Evolutionary conservation across 805 yeast species (phyloP), one percentile per base, ranked within the genome.

Genomic region (Barnettozyma salicaria): DNA sequence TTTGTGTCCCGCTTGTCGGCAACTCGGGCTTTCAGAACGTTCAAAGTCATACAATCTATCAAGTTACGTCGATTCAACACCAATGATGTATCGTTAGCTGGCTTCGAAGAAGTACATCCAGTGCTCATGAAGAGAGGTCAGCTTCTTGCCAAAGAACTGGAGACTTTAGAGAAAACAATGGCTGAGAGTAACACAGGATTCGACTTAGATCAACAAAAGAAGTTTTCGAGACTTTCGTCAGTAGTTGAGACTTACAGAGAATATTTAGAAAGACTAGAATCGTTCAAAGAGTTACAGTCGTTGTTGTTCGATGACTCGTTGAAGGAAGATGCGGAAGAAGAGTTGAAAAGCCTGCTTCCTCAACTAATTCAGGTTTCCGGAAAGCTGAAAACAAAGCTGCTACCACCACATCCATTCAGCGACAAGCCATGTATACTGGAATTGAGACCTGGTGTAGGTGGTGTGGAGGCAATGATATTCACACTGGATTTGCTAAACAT

Each of bases 361-460:
- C 54, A 58, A 10, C 56, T 85, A 8, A 55, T 58, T 4, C 47
- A 56, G 8, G 53, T 72, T 1, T 64, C 77, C 0, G 54, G 59
- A 2, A 59, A 61, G 22, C 60, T 85, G n/a, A 76, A 80, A 41
- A 52, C 68, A 6, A 67, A 70, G 28, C 63, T 92, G 5, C 60
- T 90, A 17, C 96, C 97, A 2, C 76, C 84, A 3, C 80, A 82
- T 46, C 79, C 77, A 30, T 84, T 82, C 56, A 72, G 80, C 4
- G 92, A 84, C 31, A 76, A 74, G 43, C 77, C 92, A 1, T 80
- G 95, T 32, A 64, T 92, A 3, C 46, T 92, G 14, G 98, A 92
- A 57, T 61, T 92, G 11, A 69, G 97, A 40, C 97, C 97, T 0
- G 98, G 98, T 7, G 87, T 90, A 2, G 98, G 98, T 12, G 98